These are phyloP conservation scores for Fragilaria radians DNA, from an alignment of 108 stramenopile genomes.

Conservation along the genomic window DNA sequence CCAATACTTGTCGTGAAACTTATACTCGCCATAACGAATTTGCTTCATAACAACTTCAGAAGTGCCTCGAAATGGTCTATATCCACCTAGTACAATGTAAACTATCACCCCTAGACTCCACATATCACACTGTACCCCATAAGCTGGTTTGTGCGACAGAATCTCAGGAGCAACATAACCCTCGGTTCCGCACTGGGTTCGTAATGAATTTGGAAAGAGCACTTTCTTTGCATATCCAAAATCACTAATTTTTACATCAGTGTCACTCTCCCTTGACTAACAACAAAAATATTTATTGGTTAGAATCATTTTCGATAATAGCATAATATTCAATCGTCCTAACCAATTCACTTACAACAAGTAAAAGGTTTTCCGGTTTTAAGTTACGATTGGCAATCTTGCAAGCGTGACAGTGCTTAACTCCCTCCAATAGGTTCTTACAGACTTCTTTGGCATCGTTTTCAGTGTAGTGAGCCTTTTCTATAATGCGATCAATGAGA, in stretches of 20 bases:
- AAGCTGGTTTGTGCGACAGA: slow-evolving; percentile 47
- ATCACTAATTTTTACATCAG: slow-evolving; percentile 92
- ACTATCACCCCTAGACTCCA: slow-evolving; percentile 95
- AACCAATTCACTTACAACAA: slow-evolving; percentile 52
- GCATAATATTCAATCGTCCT: slow-evolving; percentile 58
- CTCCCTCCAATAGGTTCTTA: slow-evolving; percentile 51
- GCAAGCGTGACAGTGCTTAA: slow-evolving; percentile 75
- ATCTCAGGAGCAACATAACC: slow-evolving; percentile 87
- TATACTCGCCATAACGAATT: slow-evolving; percentile 75
- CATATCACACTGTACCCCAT: slow-evolving; percentile 83
- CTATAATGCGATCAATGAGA: slow-evolving; percentile 87
- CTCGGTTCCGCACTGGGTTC: slow-evolving; percentile 83
- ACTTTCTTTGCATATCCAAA: slow-evolving; percentile 92
- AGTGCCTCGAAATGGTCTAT: slow-evolving; percentile 80
- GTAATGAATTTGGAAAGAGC: slow-evolving; percentile 52
- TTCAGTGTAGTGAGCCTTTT: slow-evolving; percentile 70
- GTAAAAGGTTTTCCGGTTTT: slow-evolving; percentile 81
- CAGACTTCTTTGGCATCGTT: slow-evolving; percentile 57
- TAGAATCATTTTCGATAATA: slow-evolving; percentile 73
- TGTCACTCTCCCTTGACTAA: slow-evolving; percentile 61
- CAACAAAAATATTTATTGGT: slow-evolving; percentile 14
- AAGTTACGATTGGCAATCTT: slow-evolving; percentile 82
- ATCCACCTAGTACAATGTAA: slow-evolving; percentile 92
- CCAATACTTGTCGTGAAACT: slow-evolving; percentile 84
- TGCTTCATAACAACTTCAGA: slow-evolving; percentile 62